phyloP scores from a whole-genome alignment of 805 yeast genomes.

The Saturnispora bothae region DNA sequence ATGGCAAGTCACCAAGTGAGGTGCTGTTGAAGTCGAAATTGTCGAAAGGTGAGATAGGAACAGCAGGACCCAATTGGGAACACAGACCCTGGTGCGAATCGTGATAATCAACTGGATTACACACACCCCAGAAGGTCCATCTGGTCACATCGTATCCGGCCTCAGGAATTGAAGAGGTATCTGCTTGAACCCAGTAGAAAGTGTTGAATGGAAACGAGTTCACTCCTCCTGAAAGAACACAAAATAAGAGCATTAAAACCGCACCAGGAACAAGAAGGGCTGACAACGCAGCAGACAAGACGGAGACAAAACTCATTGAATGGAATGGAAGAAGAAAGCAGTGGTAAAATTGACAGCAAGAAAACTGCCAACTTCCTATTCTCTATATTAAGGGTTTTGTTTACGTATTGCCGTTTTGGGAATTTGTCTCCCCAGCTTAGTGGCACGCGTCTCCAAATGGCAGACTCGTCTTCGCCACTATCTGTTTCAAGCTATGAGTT shows the following conservation, averaged over 20 bases:
- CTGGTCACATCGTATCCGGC: slow-evolving; percentile 37
- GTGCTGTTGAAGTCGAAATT: slow-evolving; percentile 55
- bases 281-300: slow-evolving; percentile 9
- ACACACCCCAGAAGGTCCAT: slow-evolving; percentile 81
- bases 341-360: not conserved
- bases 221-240: slow-evolving; percentile 55
- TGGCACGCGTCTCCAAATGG: too few species aligned
- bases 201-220: slow-evolving; percentile 47
- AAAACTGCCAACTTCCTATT: not conserved
- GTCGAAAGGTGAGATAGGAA: slow-evolving; percentile 65
- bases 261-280: slow-evolving; percentile 36
- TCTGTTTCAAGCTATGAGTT: too few species aligned
- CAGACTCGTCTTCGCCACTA: too few species aligned
- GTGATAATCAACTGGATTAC: slow-evolving; percentile 29
- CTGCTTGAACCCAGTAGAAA: slow-evolving; percentile 65
- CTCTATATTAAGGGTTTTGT: not conserved
- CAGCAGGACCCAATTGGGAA: slow-evolving; percentile 45
- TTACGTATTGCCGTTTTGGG: not conserved
- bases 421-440: too few species aligned
- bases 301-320: not conserved
- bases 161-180: slow-evolving; percentile 49
- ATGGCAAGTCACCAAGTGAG: slow-evolving; percentile 34
- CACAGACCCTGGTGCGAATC: slow-evolving; percentile 27
- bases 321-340: not conserved
- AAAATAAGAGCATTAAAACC: slow-evolving; percentile 42